Evolutionary conservation across 2,329 filamentous ascomycete species (phyloP), one percentile per base, ranked within the genome.

Genomic region (Phaeosphaeria sp.): DNA sequence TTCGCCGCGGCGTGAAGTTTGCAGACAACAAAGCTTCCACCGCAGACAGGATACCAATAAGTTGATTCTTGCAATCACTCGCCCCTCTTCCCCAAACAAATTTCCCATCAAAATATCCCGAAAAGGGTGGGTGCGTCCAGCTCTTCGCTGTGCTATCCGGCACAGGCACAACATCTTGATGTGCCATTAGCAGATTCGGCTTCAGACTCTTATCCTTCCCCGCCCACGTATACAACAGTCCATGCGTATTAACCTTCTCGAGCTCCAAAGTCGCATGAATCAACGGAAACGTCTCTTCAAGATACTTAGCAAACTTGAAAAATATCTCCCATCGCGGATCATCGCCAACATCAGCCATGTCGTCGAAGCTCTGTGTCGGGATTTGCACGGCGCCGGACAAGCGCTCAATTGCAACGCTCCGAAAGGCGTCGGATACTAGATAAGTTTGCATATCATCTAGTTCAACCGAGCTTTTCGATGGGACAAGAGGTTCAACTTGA

Each of bases 101-200:
- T 47, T 80, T 79, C 13, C 86, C 86, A 48, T 42, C 87, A 56
- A 81, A 89, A 61, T 80, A 67, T 7, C 85, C 86, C n/a, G 81
- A 81, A 64, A 84, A 89, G 0, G 87, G 87, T 0, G 85, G 83
- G 71, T 89, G 75, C 0, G 81, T 86, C 87, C 87, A 89, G 42
- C 83, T 77, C 2, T 82, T 84, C 4, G 83, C 78, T 6, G 81
- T 78, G 1, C 80, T 79, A 3, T 72, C 66, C 5, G 72, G 72
- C 0, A 87, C 85, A 1, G 86, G 86, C 2, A 90, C 87, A 9
- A 87, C 85, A 68, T 89, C 87, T 68, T 88, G 85, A 70, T 89
- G 87, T 1, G 86, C 87, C 79, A 87, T 85, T 39, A 89, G 76
- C 21, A 89, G 74, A 3, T 83, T 81, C 0, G 86, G 86, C 71